Base-by-base conservation (phyloP, 306 rosid genomes). In the Vachellia collinsii region DNA sequence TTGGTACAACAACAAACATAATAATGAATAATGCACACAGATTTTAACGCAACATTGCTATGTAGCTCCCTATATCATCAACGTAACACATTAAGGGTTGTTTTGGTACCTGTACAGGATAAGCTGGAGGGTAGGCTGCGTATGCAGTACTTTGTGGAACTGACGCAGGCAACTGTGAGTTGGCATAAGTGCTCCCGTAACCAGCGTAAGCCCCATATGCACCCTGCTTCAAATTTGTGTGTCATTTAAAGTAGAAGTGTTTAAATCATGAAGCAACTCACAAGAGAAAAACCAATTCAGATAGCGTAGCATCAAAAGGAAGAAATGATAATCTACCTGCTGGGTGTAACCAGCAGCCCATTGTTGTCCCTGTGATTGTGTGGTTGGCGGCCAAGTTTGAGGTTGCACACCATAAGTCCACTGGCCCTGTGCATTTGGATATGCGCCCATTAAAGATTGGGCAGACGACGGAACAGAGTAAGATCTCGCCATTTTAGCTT, bases 351-450 rank as follows among this genome's bases (percentile, higher is more conserved):
- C 94, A 79, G 99, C 91, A 58, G 92, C 62, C 99, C 99, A 96
- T 79, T 96, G 99, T 81, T 96, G 99, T 58, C 94, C 99, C 86
- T 89, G 99, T 70, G 94, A 89, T 87, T 90, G 99, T 46, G 97
- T 77, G 66, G 78, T 90, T 8, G 97, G 91, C 48, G 99, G 99
- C 99, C 99, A 96, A 71, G 97, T 87, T 90, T 96, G 99, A 61
- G 94, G 97, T 78, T 93, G 98, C 70, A 37, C 88, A 44, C 96
- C 93, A 85, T 94, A 93, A 72, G 95, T 78, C 98, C 99, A 96
- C 81, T 89, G 99, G 80, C 79, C 90, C 77, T 92, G 99, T 22
- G 90, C 83, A 86, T 74, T 92, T 22, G 97, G 97, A 88, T 96
- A 96, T 80, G 94, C 87, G 62, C 97, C 97, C 83, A 87, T 73